These are phyloP conservation scores for Angophora floribunda DNA, from an alignment of 345 rosid genomes.

Conservation along the genomic window DNA sequence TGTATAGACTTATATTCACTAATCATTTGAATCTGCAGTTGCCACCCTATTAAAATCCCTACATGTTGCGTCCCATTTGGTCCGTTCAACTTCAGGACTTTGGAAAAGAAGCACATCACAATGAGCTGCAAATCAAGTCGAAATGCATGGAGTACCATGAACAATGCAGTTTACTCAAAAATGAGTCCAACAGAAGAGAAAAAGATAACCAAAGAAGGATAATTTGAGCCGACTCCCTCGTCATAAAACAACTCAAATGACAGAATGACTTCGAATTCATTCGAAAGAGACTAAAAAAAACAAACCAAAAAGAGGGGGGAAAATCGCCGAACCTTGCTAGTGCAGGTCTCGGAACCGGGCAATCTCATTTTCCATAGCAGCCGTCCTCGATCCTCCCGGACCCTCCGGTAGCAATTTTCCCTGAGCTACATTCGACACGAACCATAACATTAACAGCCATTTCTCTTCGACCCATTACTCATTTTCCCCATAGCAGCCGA, in stretches of 20 bases:
- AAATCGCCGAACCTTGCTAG: constrained; percentile 32
- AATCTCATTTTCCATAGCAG: constrained; percentile 77
- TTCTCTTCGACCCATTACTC: neutral
- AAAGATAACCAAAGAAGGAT: neutral
- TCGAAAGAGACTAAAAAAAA: neutral
- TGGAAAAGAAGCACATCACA: neutral
- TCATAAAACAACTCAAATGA: neutral
- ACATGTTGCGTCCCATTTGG: neutral
- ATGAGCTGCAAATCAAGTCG: neutral
- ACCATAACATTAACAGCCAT: neutral
- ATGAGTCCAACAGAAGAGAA: neutral
- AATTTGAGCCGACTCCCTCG: neutral
- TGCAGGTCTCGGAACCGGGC: constrained; percentile 28
- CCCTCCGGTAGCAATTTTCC: constrained; percentile 66
- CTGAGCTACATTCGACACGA: constrained; percentile 36
- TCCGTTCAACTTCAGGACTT: neutral
- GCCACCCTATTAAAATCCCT: neutral
- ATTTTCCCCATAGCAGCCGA: no score
- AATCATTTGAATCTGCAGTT: neutral
- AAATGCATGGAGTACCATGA: neutral
- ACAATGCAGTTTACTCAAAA: neutral
- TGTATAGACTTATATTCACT: neutral
- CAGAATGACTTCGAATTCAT: neutral
- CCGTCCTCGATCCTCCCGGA: constrained; percentile 60
- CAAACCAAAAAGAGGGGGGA: neutral